A percentile compares a stretch with the other conserved stretches of the same genome.
These are phyloP conservation scores for Tubosaeta sp. DNA, from an alignment of 768 basidiomycete genomes.

Conservation along the genomic window DNA sequence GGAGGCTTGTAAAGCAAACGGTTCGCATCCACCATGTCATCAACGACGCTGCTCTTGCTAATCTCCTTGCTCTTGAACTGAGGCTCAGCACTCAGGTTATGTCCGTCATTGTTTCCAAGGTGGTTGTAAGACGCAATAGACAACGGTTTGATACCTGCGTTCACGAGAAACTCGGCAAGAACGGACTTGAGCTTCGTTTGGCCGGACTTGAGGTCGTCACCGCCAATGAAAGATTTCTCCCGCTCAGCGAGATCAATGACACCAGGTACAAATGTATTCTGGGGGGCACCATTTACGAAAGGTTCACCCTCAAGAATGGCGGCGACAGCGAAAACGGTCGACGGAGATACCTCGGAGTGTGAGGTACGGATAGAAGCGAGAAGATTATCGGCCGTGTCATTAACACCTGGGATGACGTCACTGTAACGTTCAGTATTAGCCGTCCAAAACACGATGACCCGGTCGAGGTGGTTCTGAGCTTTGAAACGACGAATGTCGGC, in stretches of 20 bases:
- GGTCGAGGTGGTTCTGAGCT: conserved; percentile 72
- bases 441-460: conserved; percentile 95
- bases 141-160: conserved; percentile 96
- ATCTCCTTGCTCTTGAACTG: conserved; percentile 99
- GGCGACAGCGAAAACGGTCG: conserved; percentile 92
- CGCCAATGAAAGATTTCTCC: conserved; percentile 88
- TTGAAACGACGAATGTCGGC: conserved; percentile 96
- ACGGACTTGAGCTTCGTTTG: conserved; percentile 98
- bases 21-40: conserved; percentile 97
- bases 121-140: conserved; percentile 99
- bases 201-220: conserved; percentile 96
- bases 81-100: conserved; percentile 81
- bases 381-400: conserved; percentile 89
- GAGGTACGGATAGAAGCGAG: conserved; percentile 77
- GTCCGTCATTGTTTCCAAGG: conserved; percentile 96
- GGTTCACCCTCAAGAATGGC: conserved; percentile 93
- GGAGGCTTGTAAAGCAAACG: conserved; percentile 85
- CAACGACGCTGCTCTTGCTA: conserved; percentile 93
- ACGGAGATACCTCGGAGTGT: conserved; percentile 94
- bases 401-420: conserved; percentile 89
- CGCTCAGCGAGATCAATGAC: conserved; percentile 90
- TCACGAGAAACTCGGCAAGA: conserved; percentile 96
- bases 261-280: conserved; percentile 98
- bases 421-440: conserved; percentile 98
- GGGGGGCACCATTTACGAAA: conserved; percentile 96